Percentiles rank a stretch among this genome's conserved stretches.
Conservation (phyloP, 2,329 filamentous ascomycete species). For the Xylaria hypoxylon region DNA sequence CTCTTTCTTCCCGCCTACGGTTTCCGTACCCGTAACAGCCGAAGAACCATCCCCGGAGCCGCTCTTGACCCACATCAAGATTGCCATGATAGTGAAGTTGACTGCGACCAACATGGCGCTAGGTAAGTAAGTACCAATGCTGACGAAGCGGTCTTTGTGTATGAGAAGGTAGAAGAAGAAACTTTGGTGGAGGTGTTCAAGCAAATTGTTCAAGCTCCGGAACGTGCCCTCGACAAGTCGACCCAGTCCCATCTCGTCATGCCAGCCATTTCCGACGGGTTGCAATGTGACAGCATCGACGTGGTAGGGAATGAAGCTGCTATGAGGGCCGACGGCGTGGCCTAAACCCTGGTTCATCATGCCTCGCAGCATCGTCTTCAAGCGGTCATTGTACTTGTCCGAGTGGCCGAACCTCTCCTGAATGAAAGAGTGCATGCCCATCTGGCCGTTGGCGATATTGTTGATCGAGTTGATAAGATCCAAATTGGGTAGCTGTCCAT, state of each 20-base stretch:
- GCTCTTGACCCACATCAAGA: slow-evolving; percentile 92
- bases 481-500: slow-evolving; percentile 94
- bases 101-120: slow-evolving; percentile 97
- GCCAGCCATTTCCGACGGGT: slow-evolving; percentile 90
- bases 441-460: slow-evolving; percentile 87
- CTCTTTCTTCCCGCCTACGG: slow-evolving; percentile 44
- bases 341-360: slow-evolving; percentile 94
- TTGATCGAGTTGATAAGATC: slow-evolving; percentile 96
- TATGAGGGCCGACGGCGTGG: slow-evolving; percentile 89
- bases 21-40: slow-evolving; percentile 28
- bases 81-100: slow-evolving; percentile 95
- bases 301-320: slow-evolving; percentile 96
- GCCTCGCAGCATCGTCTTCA: slow-evolving; percentile 89
- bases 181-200: slow-evolving; percentile 97
- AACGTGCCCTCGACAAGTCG: slow-evolving; percentile 90
- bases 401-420: slow-evolving; percentile 86
- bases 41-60: slow-evolving; percentile 63
- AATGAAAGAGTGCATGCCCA: slow-evolving; percentile 85
- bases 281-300: slow-evolving; percentile 95
- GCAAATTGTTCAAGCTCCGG: slow-evolving; percentile 92
- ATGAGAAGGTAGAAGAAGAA: slow-evolving; percentile 99
- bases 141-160: slow-evolving; percentile 92
- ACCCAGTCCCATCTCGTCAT: slow-evolving; percentile 97
- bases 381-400: slow-evolving; percentile 81
- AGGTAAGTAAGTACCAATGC: slow-evolving; percentile 96